Evolutionary conservation across 768 basidiomycete species (phyloP), one percentile per base, ranked within the genome.

Genomic region (Clitopilus hobsonii): DNA sequence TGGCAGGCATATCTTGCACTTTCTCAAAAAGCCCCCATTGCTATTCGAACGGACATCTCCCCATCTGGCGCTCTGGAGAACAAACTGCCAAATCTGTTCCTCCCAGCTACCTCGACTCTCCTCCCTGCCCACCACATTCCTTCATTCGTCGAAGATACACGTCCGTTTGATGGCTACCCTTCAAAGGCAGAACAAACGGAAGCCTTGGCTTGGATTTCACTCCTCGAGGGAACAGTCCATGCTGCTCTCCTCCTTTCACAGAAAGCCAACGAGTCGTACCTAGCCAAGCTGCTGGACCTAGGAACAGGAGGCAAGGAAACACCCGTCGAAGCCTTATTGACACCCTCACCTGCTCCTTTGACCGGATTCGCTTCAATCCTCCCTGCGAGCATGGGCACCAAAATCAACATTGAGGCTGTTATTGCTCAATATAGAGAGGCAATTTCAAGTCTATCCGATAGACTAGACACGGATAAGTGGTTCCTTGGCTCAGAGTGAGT

Each of bases 1-100:
- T 93, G 91, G 91, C 91, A 94, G 68, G 89, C 91, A 0, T 91
- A 88, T 61, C 74, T 89, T 49, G 85, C 86, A 23, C 81, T 87
- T 49, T 84, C 14, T 5, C 18, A 11, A 16, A 10, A 18, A 18
- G 18, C 11, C 10, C 11, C 6, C 41, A 45, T 45, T 20, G 41
- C 41, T 11, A 45, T 45, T 45, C 41, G 41, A 45, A 45, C 41
- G 5, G 87, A 92, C 67, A 74, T 94, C 25, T 66, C 79, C 14
- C 74, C 81, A 22, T 84, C 88, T 52, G 91, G 91, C 28, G 86
- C 82, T 5, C 69, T 89, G 32, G 87, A 83, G 55, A 78, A 76
- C 2, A 76, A 83, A 16, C 77, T 94, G 5, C 91, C 91, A 0
- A 85, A 85, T 60, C 69, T 94, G 26, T 86, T 85, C 49, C 72